Conservation (phyloP, 495 filamentous ascomycete species). For the Tuber umbilicatum region DNA sequence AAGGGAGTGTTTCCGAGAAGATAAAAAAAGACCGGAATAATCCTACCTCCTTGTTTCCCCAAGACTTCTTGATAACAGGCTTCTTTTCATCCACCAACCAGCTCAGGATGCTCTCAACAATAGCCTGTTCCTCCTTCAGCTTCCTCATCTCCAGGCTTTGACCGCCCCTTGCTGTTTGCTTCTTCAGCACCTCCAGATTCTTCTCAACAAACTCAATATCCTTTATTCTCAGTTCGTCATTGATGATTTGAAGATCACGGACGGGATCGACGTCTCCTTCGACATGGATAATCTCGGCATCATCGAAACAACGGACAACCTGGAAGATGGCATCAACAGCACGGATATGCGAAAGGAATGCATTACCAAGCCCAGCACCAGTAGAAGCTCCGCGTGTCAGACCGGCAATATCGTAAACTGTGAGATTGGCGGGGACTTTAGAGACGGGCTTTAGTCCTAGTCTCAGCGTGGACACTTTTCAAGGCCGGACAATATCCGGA, state of each 20-base stretch:
- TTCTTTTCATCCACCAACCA: conserved; percentile 72
- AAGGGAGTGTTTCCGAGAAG: conserved; percentile 15
- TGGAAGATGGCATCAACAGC: conserved; percentile 99
- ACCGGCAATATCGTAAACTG: conserved; percentile 98
- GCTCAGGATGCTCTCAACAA: conserved; percentile 76
- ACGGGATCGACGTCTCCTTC: conserved; percentile 96
- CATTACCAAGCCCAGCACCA: conserved; percentile 93
- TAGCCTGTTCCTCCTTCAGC: conserved; percentile 88
- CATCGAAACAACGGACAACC: conserved; percentile 97
- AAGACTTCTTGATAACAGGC: conserved; percentile 83
- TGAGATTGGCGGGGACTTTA: conserved; percentile 88
- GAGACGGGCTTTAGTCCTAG: conserved; percentile 68
- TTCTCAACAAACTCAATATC: conserved; percentile 99
- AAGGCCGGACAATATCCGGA: conserved; percentile 3
- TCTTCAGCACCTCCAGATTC: conserved; percentile 76
- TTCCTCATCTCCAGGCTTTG: conserved; percentile 99
- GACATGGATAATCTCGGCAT: conserved; percentile 99
- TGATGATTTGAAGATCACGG: conserved; percentile 92
- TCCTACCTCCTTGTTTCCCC: conserved; percentile 92
- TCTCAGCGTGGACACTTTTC: conserved; percentile 24
- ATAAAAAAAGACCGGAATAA: conserved; percentile 24
- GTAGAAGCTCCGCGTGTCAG: conserved; percentile 94
- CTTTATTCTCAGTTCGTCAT: conserved; percentile 92
- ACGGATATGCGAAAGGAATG: conserved; percentile 97
- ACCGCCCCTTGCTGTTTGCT: conserved; percentile 87